phyloP scores from a whole-genome alignment of 805 yeast genomes.

The Saccharomycopsis selenospora region DNA sequence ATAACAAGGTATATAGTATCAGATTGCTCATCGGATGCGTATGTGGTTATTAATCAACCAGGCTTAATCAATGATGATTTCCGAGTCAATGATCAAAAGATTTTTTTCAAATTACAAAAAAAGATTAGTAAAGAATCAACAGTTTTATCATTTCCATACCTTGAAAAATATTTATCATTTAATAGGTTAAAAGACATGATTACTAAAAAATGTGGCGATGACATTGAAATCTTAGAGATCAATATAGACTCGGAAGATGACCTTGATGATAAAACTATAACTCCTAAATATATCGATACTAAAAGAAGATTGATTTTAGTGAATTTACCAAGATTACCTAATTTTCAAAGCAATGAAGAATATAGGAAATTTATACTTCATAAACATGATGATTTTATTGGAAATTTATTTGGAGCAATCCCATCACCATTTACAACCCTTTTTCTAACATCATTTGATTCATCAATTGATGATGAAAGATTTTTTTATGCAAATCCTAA shows the following conservation, averaged over 20 bases:
- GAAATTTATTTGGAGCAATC: slow-evolving; percentile 52
- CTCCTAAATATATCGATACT: slow-evolving; percentile 54
- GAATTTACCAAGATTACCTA: slow-evolving; percentile 46
- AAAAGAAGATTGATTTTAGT: slow-evolving; percentile 55
- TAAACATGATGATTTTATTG: slow-evolving; percentile 40
- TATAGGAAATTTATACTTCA: slow-evolving; percentile 30
- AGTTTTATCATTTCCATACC: slow-evolving; percentile 49
- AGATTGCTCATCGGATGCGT: slow-evolving; percentile 49
- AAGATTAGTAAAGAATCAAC: slow-evolving; percentile 54
- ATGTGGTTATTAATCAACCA: slow-evolving; percentile 48
- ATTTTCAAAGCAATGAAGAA: slow-evolving; percentile 21
- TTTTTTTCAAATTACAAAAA: slow-evolving; percentile 43
- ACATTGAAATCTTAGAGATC: slow-evolving; percentile 23
- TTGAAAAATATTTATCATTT: slow-evolving; percentile 26
- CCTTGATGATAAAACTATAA: slow-evolving; percentile 34
- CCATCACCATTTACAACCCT: slow-evolving; percentile 71
- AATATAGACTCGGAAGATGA: slow-evolving; percentile 33
- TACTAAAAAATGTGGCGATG: slow-evolving; percentile 23
- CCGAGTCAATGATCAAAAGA: slow-evolving; percentile 29
- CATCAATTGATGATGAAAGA: slow-evolving; percentile 23
- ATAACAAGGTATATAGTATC: slow-evolving; percentile 30
- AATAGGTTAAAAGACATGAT: slow-evolving; percentile 22
- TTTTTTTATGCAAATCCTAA: slow-evolving; percentile 16
- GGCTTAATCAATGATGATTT: slow-evolving; percentile 45
- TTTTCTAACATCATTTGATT: slow-evolving; percentile 42